Percentiles rank a stretch among this genome's conserved stretches.
Evolutionary conservation across 2,329 filamentous ascomycete genomes (phyloP).

Genomic region (Pseudogymnoascus sp.): DNA sequence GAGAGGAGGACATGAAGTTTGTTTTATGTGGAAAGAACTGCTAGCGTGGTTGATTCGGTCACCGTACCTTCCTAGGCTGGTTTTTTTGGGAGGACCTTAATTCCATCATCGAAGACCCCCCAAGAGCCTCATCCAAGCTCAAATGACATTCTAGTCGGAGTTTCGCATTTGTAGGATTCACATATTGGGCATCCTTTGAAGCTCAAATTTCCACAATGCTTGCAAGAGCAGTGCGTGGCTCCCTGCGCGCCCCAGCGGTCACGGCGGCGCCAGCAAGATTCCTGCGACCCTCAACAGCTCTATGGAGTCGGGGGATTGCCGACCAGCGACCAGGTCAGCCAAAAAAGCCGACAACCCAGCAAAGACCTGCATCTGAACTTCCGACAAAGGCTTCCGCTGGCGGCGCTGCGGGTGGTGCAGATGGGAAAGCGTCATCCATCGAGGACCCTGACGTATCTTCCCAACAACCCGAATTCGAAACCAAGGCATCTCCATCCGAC

Average conservation of each 20-base stretch:
- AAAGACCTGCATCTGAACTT: conserved; percentile 14
- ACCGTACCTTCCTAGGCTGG: conserved; percentile 19
- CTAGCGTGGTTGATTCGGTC: conserved; percentile 18
- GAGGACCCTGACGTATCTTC: conserved; percentile 16
- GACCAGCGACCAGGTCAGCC: conserved; percentile 26
- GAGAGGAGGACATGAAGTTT: conserved; percentile 22
- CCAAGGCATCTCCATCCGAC: conserved; percentile 27
- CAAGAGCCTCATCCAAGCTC: conserved; percentile 3
- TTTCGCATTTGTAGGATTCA: conserved; percentile 20
- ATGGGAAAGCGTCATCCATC: conserved; percentile 13
- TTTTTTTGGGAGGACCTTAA: conserved; percentile 13
- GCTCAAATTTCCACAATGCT: conserved; percentile 22
- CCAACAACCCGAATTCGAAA: conserved; percentile 26
- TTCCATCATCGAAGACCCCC: background rate
- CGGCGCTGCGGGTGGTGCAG: conserved; percentile 15
- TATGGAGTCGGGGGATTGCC: conserved; percentile 39
- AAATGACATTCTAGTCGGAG: conserved; percentile 13
- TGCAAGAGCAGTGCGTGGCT: conserved; percentile 22
- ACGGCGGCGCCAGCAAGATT: conserved; percentile 22
- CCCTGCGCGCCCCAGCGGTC: conserved; percentile 21
- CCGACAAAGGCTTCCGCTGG: conserved; percentile 4
- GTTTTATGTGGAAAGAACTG: conserved; percentile 14
- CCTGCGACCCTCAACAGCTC: conserved; percentile 28
- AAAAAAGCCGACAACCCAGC: conserved; percentile 22
- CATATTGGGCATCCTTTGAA: conserved; percentile 3